Percentiles rank a stretch among this genome's conserved stretches.
phyloP scores from a whole-genome alignment of 441 rosid genomes.

The Adansonia rubrostipa region DNA sequence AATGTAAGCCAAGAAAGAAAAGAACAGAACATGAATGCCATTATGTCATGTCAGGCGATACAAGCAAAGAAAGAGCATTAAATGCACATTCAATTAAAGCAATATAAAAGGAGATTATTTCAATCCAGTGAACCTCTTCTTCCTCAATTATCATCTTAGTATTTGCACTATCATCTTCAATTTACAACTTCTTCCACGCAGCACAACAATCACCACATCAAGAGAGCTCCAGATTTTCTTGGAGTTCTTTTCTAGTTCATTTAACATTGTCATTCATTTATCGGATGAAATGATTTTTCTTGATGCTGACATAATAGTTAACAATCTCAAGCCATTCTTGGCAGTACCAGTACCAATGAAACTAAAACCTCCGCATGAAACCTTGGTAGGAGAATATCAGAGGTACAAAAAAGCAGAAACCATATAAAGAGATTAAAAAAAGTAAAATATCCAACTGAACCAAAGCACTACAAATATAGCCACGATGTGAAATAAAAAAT shows the following conservation, averaged over 20 bases:
- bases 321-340: neutral
- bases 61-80: constrained; percentile 7
- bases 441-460: neutral
- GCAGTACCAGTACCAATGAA: neutral
- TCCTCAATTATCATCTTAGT: neutral
- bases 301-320: neutral
- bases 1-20: constrained; percentile 1
- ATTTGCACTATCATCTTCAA: constrained; percentile 4
- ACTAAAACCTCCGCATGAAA: constrained; percentile 13
- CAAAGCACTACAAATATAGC: constrained; percentile 15
- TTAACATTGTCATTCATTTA: constrained; percentile 1
- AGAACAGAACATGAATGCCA: neutral
- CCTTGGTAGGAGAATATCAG: neutral
- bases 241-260: constrained; percentile 14
- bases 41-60: neutral
- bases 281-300: neutral
- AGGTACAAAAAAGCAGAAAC: neutral
- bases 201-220: neutral
- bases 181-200: neutral
- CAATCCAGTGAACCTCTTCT: neutral
- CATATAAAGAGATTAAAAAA: neutral
- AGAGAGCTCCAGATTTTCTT: neutral
- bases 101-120: constrained; percentile 2
- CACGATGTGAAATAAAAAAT: neutral
- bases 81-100: constrained; percentile 13